These are phyloP conservation scores for Colletotrichum shisoi DNA, from an alignment of 2,329 filamentous ascomycete genomes.

Conservation along the genomic window DNA sequence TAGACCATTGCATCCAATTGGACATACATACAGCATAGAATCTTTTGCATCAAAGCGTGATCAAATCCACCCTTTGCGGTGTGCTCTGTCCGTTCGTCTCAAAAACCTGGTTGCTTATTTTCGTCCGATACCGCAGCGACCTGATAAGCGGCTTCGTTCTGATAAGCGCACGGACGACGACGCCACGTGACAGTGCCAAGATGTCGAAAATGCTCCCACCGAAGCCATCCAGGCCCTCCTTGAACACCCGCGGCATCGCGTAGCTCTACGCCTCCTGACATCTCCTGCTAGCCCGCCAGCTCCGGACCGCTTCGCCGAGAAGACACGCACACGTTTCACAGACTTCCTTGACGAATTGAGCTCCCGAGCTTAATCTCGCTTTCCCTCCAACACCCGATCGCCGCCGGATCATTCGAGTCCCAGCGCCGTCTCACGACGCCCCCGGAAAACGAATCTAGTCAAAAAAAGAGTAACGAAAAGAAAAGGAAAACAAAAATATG, in stretches of 20 bases:
- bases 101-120: background rate
- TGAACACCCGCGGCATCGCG: conserved; percentile 8
- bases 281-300: background rate
- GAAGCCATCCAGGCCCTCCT: conserved; percentile 17
- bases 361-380: background rate
- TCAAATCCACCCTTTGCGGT: background rate
- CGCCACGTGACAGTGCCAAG: conserved; percentile 16
- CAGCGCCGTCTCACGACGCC: background rate
- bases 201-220: conserved; percentile 20
- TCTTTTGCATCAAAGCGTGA: background rate
- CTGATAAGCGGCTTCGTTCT: background rate
- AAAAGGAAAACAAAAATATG: conserved; percentile 19
- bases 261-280: conserved; percentile 7
- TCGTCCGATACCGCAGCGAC: conserved; percentile 12
- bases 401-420: background rate
- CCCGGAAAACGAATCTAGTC: background rate
- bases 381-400: background rate
- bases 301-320: background rate
- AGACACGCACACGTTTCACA: background rate
- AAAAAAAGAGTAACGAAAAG: background rate
- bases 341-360: background rate
- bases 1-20: background rate
- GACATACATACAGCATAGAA: background rate
- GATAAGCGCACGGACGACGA: background rate
- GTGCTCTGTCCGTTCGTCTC: background rate